Evolutionary conservation across 2,329 filamentous ascomycete species (phyloP).

Genomic region (Orbilia javanica): DNA sequence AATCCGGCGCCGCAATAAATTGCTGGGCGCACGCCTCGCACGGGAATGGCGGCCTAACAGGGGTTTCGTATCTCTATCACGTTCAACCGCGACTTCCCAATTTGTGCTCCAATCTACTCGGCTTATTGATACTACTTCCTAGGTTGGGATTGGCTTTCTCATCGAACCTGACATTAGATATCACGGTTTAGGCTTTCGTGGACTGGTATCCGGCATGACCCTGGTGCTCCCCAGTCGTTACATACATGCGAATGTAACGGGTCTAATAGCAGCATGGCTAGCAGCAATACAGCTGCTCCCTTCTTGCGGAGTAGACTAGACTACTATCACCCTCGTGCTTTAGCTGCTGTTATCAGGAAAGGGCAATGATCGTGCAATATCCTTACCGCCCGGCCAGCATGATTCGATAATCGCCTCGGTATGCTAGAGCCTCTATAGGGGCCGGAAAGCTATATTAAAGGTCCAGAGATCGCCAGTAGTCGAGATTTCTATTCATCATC

Average conservation of each 20-base stretch:
- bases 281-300: slow-evolving; percentile 30
- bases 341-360: slow-evolving; percentile 57
- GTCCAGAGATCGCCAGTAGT: slow-evolving; percentile 43
- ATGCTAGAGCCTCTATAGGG: slow-evolving; percentile 20
- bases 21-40: slow-evolving; percentile 29
- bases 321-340: slow-evolving; percentile 27
- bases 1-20: slow-evolving; percentile 30
- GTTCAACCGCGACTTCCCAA: slow-evolving; percentile 52
- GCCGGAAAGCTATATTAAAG: slow-evolving; percentile 48
- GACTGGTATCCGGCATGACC: slow-evolving; percentile 26
- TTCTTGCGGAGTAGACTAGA: slow-evolving; percentile 32
- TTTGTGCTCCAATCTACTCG: slow-evolving; percentile 24
- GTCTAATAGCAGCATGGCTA: slow-evolving; percentile 22
- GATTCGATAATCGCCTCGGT: slow-evolving; percentile 35
- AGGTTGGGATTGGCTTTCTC: slow-evolving; percentile 48
- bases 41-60: slow-evolving; percentile 58
- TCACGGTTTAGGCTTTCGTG: slow-evolving; percentile 47
- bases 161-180: slow-evolving; percentile 36
- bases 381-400: slow-evolving; percentile 11
- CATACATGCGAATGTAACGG: slow-evolving; percentile 21
- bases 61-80: slow-evolving; percentile 48
- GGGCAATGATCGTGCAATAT: slow-evolving; percentile 48
- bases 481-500: slow-evolving; percentile 39
- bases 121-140: slow-evolving; percentile 49
- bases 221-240: slow-evolving; percentile 28